Evolutionary conservation across 164 flowering plant genomes (phyloP), one percentile per base, ranked within the genome.

Genomic region (Piper betle): DNA sequence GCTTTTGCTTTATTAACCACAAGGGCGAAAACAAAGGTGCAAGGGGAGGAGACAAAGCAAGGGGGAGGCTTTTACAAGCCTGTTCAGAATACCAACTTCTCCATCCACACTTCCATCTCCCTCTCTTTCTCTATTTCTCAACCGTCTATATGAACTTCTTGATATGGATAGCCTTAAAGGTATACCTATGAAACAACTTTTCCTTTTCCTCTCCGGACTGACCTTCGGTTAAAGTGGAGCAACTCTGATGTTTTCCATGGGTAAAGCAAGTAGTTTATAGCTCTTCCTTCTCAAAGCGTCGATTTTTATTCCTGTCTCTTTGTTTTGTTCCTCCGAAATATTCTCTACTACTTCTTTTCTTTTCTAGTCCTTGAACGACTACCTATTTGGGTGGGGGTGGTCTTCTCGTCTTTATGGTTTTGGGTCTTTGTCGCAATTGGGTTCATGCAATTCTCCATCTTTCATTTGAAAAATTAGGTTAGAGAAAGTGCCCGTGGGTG

Each of bases 191-290:
- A 16, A 61, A 61, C 62, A 70, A 54, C 82, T 81, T 82, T 87
- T 76, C 68, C 81, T 83, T 84, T 85, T 65, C 69, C 75, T 64
- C 75, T 46, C 15, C 3, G 15, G 33, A 25, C 62, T 69, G 65
- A 69, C 67, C 74, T 85, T 81, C 95, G 68, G 88, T 85, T 84
- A 87, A 87, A 83, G 91, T 76, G 37, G 81, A 70, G 69, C 64
- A 78, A 68, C 72, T 80, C 79, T 75, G 79, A 69, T 80, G 76
- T 75, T 74, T 78, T 76, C 58, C 67, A 68, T 71, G 72, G 73
- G 73, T 81, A 79, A 86, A 84, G 83, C 69, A 61, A 69, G 71
- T 25, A 25, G 33, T 81, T 78, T 80, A 77, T 80, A 77, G 73
- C 73, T 74, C 80, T 56, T 25, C 33, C 33, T 72, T 18, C 78